Evolutionary conservation across 1,139 yeast genomes (phyloP), one percentile per base, ranked within the genome.

Genomic region (Scheffersomyces illinoinensis): DNA sequence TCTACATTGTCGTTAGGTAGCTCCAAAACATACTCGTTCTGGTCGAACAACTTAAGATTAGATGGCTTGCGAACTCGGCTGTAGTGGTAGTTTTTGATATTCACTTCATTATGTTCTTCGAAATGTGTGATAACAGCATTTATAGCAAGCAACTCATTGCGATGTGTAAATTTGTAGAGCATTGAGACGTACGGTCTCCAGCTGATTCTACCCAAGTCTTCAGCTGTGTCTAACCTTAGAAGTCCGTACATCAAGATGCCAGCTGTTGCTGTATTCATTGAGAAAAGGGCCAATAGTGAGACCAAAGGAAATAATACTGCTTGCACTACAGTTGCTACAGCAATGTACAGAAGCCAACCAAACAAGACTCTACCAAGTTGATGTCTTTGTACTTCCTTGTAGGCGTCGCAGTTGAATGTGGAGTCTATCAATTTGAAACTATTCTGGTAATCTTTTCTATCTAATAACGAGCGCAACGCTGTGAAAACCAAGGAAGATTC

Each of bases 31-130:
- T 70, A 75, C 54, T 75, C 76, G 52, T 71, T 65, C 19, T 63
- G 68, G 20, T 66, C 65, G 47, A 71, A 62, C 24, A 65, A 61
- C 52, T 63, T 65, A 39, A 71, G 56, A 47, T 66, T 64, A 5
- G 71, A 52, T 43, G 64, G 62, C 3, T 62, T 62, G 19, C 80
- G 64, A 0, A 77, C 76, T 54, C 72, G 67, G 53, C 79, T 74
- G 49, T 68, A 70, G 62, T 80, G 84, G 62, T 69, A 79, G 59
- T 79, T 79, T 49, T 71, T 68, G 5, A 77, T 68, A 58, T 79
- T 79, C 50, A 77, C 68, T 59, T 80, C 84, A 59, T 73, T 71
- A 61, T 72, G 73, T 64, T 79, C 83, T 60, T 80, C 83, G 57
- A 75, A 78, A 61, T 76, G 77, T 4, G 74, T 71, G 53, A 79